Evolutionary conservation across 1,284 basidiomycete genomes (phyloP), one percentile per base, ranked within the genome.

Genomic region (Ustilago lituana): DNA sequence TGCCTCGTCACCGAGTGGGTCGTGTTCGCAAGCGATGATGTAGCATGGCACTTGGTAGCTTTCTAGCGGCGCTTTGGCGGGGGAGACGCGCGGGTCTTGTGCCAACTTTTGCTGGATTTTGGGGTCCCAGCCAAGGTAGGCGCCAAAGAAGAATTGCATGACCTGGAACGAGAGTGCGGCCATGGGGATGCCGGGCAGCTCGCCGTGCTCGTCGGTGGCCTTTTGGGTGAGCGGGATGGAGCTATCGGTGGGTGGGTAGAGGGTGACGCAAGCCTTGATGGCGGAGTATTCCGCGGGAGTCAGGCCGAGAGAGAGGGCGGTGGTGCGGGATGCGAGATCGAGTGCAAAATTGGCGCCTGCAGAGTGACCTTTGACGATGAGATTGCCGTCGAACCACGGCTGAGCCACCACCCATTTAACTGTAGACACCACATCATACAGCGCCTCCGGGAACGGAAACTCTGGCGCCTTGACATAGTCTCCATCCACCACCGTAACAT

Each of bases 401-500:
- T 70, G 67, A 0, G 24, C 29, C 3, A 65, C 15, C 9, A 45
- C 39, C 67, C 67, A 70, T 14, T 53, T 50, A 7, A 70, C 22
- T 1, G 62, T 62, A 4, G 62, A n/a, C 8, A 70, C 57, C 1
- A 47, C 46, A 23, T 70, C 67, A 22, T 50, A 41, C 22, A 70
- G 19, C 2, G 45, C 57, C 10, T 65, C 54, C 1, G 67, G 67
- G 36, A 70, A 70, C n/a, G 45, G 57, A 26, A 37, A 14, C 26
- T 70, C 67, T 5, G 67, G 67, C 6, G 67, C 48, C 24, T 70
- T 70, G 50, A 43, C 53, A 20, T 70, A 70, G 36, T 70, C 67
- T 9, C 36, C 52, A 40, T 70, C 67, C 5, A 70, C 62, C 1
- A 70, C 50, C 8, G 48, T 61, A 3, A 56, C 35, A 17, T 35